Base-by-base conservation (phyloP, 257 asterid species). In the Solanum pinnatisectum region DNA sequence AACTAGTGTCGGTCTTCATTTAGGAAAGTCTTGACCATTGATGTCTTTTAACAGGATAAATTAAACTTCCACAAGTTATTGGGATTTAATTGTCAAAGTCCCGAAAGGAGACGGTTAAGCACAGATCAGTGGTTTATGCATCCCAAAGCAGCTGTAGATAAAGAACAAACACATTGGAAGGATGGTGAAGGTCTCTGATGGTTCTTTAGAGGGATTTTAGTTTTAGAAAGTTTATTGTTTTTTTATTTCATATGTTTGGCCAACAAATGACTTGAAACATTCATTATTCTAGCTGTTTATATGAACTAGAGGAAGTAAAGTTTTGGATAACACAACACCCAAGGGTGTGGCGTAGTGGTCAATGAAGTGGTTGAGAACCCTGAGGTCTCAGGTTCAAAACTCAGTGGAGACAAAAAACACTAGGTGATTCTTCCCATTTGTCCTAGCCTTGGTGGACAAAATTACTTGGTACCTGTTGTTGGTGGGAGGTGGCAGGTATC, bases 1-100 rank as follows among this genome's bases (percentile, higher is more conserved):
- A 30, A 81, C 27, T 81, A 16, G 59, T 87, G 56, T 78, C 72
- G 67, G 49, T 88, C 84, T 85, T 42, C 71, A 71, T 14, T 74
- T 79, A 70, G 59, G 76, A 81, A 40, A 46, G 6, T 89, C 85
- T 89, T 87, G 89, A 92, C 82, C 27, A 88, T 13, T 76, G 86
- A 12, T 85, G 39, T 39, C 78, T 87, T 85, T 88, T 89, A 89
- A 84, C 95, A 96, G 99, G 99, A 95, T 85, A 93, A 96, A 73
- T 86, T 97, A 85, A 97, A 96, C 90, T 97, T 95, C 89, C 98
- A 97, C 90, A 97, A 97, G 89, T 88, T 97, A 92, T 91, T 95
- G 92, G 98, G 99, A 42, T 91, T 93, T 88, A 83, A 92, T 79
- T 94, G 95, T 93, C 97, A 90, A 90, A 92, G 88, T 91, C 91